These are phyloP conservation scores for Ustilago curta DNA, from an alignment of 1,284 basidiomycete species.

Conservation along the genomic window DNA sequence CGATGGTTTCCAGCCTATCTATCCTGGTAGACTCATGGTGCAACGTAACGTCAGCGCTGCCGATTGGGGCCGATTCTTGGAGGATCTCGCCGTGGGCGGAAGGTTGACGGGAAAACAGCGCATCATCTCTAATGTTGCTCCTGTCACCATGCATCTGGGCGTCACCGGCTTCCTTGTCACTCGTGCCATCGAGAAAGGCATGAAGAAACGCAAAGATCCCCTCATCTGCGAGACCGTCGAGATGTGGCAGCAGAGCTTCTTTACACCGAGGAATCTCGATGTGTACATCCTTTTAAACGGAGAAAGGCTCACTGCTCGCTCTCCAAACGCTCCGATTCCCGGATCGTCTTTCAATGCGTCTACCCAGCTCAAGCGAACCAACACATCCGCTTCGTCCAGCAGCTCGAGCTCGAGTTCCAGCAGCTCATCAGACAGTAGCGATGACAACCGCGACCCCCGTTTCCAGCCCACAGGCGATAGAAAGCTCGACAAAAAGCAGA, in stretches of 20 bases:
- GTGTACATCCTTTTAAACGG: conserved; percentile 24
- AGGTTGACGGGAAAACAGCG: conserved; percentile 21
- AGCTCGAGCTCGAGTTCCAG: conserved; percentile 14
- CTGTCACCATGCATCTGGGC: conserved; percentile 36
- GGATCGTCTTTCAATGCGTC: neutral
- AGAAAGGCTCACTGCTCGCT: conserved; percentile 25
- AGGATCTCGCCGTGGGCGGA: conserved; percentile 29
- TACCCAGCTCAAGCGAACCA: neutral
- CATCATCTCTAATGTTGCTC: conserved; percentile 22
- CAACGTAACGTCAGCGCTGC: conserved; percentile 29
- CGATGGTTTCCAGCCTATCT: conserved; percentile 31
- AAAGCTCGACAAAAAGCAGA: conserved; percentile 71
- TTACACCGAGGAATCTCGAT: conserved; percentile 26
- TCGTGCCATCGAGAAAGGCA: conserved; percentile 28
- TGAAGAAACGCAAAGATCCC: conserved; percentile 35
- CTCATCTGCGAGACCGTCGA: conserved; percentile 30
- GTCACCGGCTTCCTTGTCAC: conserved; percentile 33
- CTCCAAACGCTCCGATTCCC: conserved; percentile 11
- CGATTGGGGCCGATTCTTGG: conserved; percentile 36
- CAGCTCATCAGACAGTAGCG: conserved; percentile 14
- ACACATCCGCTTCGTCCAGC: neutral
- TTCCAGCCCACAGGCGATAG: conserved; percentile 73
- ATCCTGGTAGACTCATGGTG: conserved; percentile 22
- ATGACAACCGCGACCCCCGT: neutral
- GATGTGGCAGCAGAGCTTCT: conserved; percentile 33